A percentile compares a stretch with the other conserved stretches of the same genome.
Evolutionary conservation across 805 yeast species (phyloP).

Genomic region (Spathaspora hagerdaliae): DNA sequence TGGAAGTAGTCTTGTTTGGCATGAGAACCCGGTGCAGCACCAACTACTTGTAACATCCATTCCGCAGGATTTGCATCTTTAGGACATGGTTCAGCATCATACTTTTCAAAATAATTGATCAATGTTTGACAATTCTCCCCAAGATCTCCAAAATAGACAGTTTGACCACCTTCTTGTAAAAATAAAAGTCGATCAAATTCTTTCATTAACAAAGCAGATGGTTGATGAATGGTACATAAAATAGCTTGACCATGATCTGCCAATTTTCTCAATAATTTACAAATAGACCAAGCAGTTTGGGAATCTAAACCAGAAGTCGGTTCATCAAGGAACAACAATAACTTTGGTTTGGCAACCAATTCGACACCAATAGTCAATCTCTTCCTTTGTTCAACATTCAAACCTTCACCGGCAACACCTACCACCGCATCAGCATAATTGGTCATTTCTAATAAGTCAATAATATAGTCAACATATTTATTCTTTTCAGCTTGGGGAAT

Average conservation of each 20-base stretch:
- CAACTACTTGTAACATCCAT: slow-evolving; percentile 87
- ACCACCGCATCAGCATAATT: slow-evolving; percentile 74
- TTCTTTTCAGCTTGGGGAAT: slow-evolving; percentile 56
- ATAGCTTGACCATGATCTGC: slow-evolving; percentile 41
- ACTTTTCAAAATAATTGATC: slow-evolving; percentile 62
- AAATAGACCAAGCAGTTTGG: slow-evolving; percentile 44
- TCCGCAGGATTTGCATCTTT: slow-evolving; percentile 46
- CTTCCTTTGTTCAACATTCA: slow-evolving; percentile 39
- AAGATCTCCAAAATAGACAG: slow-evolving; percentile 80
- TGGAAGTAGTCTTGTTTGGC: slow-evolving; percentile 69
- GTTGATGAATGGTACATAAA: slow-evolving; percentile 72
- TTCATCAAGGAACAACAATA: slow-evolving; percentile 37
- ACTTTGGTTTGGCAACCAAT: slow-evolving; percentile 37
- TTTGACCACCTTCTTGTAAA: slow-evolving; percentile 71
- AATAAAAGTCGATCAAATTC: slow-evolving; percentile 73
- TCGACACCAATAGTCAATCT: slow-evolving; percentile 37
- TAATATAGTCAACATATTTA: slow-evolving; percentile 65
- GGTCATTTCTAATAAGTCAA: slow-evolving; percentile 64
- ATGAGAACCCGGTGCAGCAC: slow-evolving; percentile 79
- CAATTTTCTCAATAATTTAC: slow-evolving; percentile 36
- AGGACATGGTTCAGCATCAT: slow-evolving; percentile 55
- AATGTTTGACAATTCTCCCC: slow-evolving; percentile 59
- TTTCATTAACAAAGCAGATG: slow-evolving; percentile 73
- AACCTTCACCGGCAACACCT: slow-evolving; percentile 68
- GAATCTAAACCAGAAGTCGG: slow-evolving; percentile 44